These are phyloP conservation scores for Pleurotus citrinopileatus DNA, from an alignment of 768 basidiomycete genomes.

Conservation along the genomic window DNA sequence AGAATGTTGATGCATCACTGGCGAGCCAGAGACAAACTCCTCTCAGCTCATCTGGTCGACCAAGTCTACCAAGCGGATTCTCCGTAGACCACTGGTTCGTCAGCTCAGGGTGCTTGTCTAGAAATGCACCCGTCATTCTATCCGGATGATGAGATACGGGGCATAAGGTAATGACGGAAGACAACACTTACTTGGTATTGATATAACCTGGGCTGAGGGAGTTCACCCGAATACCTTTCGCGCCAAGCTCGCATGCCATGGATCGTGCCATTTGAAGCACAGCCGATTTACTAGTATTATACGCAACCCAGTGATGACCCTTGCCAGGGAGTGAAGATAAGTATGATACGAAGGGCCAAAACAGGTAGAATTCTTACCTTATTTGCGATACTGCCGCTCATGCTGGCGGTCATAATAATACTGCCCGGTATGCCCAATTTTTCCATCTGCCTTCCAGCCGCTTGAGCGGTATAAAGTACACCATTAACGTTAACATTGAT, in stretches of 20 bases:
- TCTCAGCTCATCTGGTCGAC: slow-evolving; percentile 64
- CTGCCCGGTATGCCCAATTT: slow-evolving; percentile 45
- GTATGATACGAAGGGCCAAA: neutral
- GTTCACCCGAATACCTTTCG: slow-evolving; percentile 67
- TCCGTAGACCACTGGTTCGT: slow-evolving; percentile 51
- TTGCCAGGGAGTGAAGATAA: too few species aligned
- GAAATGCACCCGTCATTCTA: slow-evolving; percentile 61
- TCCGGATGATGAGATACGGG: neutral
- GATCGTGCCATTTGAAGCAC: slow-evolving; percentile 78
- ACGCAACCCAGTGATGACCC: slow-evolving; percentile 69
- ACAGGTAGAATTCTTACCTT: slow-evolving; percentile 32
- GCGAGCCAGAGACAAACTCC: slow-evolving; percentile 67
- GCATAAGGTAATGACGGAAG: neutral
- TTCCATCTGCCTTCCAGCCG: slow-evolving; percentile 56
- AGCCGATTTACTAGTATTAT: slow-evolving; percentile 75
- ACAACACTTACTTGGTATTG: slow-evolving; percentile 49
- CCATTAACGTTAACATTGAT: slow-evolving; percentile 61
- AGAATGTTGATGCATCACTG: slow-evolving; percentile 67
- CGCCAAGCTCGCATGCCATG: slow-evolving; percentile 74
- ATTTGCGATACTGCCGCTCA: slow-evolving; percentile 66
- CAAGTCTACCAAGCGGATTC: slow-evolving; percentile 68
- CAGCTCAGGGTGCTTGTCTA: slow-evolving; percentile 53
- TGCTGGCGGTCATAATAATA: slow-evolving; percentile 58
- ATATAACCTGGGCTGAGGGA: slow-evolving; percentile 71
- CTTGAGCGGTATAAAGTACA: slow-evolving; percentile 58